These are phyloP conservation scores for slime mould (Dictyostelium discoideum) DNA, from an alignment of 78 protist genomes.

Conservation along the genomic window DNA sequence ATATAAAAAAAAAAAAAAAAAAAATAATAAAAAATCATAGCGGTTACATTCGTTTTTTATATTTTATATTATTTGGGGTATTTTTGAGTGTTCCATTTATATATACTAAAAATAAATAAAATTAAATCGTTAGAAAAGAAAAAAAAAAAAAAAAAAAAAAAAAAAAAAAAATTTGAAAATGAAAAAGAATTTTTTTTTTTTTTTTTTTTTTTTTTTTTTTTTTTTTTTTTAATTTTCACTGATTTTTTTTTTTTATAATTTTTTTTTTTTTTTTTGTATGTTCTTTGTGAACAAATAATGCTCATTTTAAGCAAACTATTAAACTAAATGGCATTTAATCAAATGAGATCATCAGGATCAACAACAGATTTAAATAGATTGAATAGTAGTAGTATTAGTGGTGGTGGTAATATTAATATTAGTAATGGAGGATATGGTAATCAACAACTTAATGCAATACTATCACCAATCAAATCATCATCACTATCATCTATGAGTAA, in stretches of 20 bases:
- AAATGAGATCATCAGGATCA: background rate
- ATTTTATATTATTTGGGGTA: too few relatives aligned
- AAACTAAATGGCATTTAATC: background rate
- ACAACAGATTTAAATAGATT: background rate
- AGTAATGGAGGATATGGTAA: background rate
- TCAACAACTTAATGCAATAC: constrained; percentile 8
- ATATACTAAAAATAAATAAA: too few relatives aligned
- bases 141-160: background rate
- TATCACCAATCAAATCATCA: constrained; percentile 1
- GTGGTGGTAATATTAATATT: background rate
- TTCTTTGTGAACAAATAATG: background rate
- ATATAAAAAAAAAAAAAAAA: background rate
- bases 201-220: background rate
- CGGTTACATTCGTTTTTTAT: too few relatives aligned
- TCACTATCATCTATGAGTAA: background rate
- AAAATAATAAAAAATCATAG: background rate
- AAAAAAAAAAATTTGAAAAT: background rate
- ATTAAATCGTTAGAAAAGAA: too few relatives aligned
- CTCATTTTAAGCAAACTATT: background rate
- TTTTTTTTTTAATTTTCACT: background rate
- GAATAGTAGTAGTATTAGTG: background rate
- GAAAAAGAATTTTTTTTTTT: background rate
- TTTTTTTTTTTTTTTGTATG: background rate
- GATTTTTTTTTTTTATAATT: too few relatives aligned
- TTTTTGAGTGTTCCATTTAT: too few relatives aligned